These are phyloP conservation scores for Xylariales sp. DNA, from an alignment of 2,329 filamentous ascomycete species.

Conservation along the genomic window DNA sequence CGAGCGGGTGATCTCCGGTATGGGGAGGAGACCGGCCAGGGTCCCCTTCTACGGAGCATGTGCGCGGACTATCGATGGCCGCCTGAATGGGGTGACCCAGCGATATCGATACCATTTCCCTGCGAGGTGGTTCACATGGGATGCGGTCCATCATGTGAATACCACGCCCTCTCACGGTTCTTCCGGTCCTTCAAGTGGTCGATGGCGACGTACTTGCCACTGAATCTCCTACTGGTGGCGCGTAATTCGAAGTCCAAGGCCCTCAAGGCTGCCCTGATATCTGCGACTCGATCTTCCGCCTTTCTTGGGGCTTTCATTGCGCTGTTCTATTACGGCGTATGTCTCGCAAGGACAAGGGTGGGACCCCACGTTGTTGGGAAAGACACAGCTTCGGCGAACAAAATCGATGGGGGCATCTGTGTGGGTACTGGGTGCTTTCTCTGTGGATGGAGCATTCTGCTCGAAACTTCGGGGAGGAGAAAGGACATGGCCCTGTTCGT, in stretches of 20 bases:
- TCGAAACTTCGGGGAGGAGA: slow-evolving; percentile 61
- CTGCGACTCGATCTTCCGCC: slow-evolving; percentile 65
- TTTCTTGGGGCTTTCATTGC: slow-evolving; percentile 75
- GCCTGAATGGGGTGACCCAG: slow-evolving; percentile 67
- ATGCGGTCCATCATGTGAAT: slow-evolving; percentile 67
- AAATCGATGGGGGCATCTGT: slow-evolving; percentile 60
- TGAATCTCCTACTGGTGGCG: slow-evolving; percentile 64
- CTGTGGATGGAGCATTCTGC: slow-evolving; percentile 77
- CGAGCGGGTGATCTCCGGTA: slow-evolving; percentile 63
- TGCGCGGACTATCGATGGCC: slow-evolving; percentile 68
- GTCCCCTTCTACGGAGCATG: slow-evolving; percentile 64
- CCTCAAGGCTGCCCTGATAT: slow-evolving; percentile 44
- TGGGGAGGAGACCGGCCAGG: slow-evolving; percentile 67
- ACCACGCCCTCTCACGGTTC: slow-evolving; percentile 66
- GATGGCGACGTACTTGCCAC: slow-evolving; percentile 70
- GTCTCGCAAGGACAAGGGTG: slow-evolving; percentile 67
- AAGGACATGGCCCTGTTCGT: slow-evolving; percentile 80
- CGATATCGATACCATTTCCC: slow-evolving; percentile 64
- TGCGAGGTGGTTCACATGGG: slow-evolving; percentile 85
- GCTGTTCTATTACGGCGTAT: slow-evolving; percentile 82
- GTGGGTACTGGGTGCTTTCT: slow-evolving; percentile 67
- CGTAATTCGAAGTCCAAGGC: slow-evolving; percentile 42
- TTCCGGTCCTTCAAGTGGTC: slow-evolving; percentile 66
- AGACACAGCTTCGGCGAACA: slow-evolving; percentile 41
- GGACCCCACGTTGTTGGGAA: slow-evolving; percentile 64